Base-by-base conservation (phyloP, 306 rosid species). In the Rosa chinensis region DNA sequence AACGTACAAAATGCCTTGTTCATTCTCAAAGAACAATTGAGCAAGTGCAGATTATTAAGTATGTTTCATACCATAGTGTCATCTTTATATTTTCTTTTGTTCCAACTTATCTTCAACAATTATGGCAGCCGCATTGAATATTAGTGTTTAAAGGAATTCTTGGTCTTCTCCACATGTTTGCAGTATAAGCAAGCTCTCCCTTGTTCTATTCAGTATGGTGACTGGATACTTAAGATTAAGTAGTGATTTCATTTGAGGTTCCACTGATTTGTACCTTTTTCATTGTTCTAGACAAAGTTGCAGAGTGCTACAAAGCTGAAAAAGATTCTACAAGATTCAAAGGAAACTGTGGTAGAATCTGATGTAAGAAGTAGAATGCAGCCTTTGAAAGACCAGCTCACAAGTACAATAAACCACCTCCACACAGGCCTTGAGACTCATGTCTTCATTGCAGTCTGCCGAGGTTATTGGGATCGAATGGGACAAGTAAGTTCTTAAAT, bases 381-480 rank as follows among this genome's bases (percentile, higher is more conserved):
- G 81, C 93, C 94, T 20, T 61, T 96, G 85, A 89, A 84, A 83
- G 98, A 91, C 18, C 96, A 91, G 86, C 81, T 96, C 78, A 63
- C 90, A 61, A 83, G 39, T 84, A 87, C 98, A 53, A 82, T 93
- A 52, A 90, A 86, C 78, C 96, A 93, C 43, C 86, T 93, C 71
- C 98, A 96, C 72, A 74, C 89, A 43, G 67, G 90, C 55, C 89
- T 89, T 39, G 97, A 87, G 85, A 90, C 86, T 77, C 93, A 85
- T 4, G 98, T 96, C 80, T 93, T 96, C 77, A 74, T 96, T 67
- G 87, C 97, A 74, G 76, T 90, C 55, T 96, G 98, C 77, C 92
- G 99, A 71, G 91, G 97, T 70, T 96, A 88, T 70, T 93, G 98
- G 99, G 99, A 96, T 79, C 94, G 92, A 18, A 86, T 96, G 96